Evolutionary conservation across 371 early-diverging fungal genomes (phyloP).

Genomic region (Thermomucor indicae-seudaticae): DNA sequence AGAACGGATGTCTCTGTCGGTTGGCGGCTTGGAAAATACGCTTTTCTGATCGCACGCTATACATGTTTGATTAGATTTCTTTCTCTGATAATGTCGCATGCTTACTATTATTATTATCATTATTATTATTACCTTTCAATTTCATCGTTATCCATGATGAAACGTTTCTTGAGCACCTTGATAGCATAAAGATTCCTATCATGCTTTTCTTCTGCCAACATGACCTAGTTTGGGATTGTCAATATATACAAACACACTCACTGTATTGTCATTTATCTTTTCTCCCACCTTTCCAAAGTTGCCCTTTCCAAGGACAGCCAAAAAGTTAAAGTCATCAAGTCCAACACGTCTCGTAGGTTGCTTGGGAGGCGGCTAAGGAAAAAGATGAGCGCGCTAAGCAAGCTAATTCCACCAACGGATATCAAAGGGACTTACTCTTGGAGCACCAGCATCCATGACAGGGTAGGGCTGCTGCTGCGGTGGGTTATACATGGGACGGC

Average conservation of each 20-base stretch:
- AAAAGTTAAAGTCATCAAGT: conserved; percentile 84
- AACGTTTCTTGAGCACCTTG: conserved; percentile 97
- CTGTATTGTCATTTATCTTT: background rate
- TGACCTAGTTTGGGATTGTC: conserved; percentile 55
- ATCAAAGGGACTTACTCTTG: conserved; percentile 7
- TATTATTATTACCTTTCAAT: conserved; percentile 61
- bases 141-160: conserved; percentile 92
- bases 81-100: background rate
- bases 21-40: conserved; percentile 90
- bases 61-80: too few species aligned
- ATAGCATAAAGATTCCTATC: conserved; percentile 89
- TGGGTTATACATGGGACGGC: conserved; percentile 3
- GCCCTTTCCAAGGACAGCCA: conserved; percentile 96
- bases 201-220: conserved; percentile 91
- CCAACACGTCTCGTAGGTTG: conserved; percentile 25
- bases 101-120: background rate
- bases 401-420: background rate
- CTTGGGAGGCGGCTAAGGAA: conserved; percentile 13
- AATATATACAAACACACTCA: background rate
- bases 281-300: conserved; percentile 91
- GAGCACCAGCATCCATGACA: conserved; percentile 7
- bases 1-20: conserved; percentile 92
- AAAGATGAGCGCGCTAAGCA: background rate
- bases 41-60: conserved; percentile 89
- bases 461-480: conserved; percentile 6